Conservation (phyloP, 768 basidiomycete species). For the Agrocybe pediades region DNA sequence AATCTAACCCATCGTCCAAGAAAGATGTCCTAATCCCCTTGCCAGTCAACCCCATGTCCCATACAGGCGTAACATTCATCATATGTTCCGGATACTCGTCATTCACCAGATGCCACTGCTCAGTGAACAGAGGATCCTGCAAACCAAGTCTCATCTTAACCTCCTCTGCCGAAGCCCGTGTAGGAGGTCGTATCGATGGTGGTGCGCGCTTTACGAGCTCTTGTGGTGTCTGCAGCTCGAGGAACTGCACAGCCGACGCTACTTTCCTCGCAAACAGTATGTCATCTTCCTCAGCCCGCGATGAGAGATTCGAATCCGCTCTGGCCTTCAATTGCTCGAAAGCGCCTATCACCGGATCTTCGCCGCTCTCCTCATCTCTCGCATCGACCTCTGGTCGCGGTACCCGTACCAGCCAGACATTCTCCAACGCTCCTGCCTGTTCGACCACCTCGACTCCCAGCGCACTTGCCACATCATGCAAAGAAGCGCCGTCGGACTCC, state of each 20-base stretch:
- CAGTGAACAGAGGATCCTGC: conserved; percentile 75
- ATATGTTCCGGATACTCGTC: conserved; percentile 74
- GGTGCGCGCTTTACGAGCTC: conserved; percentile 76
- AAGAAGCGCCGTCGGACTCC: conserved; percentile 42
- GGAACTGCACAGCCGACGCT: conserved; percentile 54
- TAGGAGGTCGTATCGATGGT: conserved; percentile 47
- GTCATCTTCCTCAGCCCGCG: conserved; percentile 47
- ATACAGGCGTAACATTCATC: conserved; percentile 89
- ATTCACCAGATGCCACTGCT: conserved; percentile 96
- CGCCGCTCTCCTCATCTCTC: conserved; percentile 28
- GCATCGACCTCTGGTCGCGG: conserved; percentile 37
- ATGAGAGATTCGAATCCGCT: conserved; percentile 31
- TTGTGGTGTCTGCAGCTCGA: conserved; percentile 62
- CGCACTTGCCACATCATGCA: conserved; percentile 55
- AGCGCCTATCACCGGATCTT: conserved; percentile 51
- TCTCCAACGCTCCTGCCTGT: conserved; percentile 75
- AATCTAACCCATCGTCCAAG: conserved; percentile 94
- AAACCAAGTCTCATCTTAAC: conserved; percentile 65
- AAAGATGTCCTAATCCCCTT: conserved; percentile 82
- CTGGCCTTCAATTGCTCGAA: conserved; percentile 44
- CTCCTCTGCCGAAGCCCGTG: conserved; percentile 36
- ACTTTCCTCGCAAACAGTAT: conserved; percentile 40
- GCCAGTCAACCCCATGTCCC: conserved; percentile 89
- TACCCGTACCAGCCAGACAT: conserved; percentile 82
- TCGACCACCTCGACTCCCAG: conserved; percentile 87